Percentiles rank a stretch among this genome's conserved stretches.
Conservation (phyloP, 192 early-diverging fungal genomes). For the Backusella sp. region DNA sequence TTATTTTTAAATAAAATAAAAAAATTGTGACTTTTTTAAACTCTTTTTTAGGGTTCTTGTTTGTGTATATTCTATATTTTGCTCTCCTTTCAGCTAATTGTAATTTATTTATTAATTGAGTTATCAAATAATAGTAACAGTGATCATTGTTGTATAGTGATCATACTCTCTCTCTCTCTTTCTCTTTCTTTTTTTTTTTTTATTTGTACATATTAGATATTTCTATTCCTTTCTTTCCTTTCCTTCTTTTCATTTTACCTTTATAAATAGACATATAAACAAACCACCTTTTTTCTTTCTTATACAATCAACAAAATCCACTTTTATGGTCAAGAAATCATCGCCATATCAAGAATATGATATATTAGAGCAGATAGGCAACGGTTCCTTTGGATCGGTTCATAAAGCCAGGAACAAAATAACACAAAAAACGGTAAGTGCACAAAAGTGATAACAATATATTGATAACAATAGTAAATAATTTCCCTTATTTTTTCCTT, state of each 20-base stretch:
- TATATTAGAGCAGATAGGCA: constrained; percentile 70
- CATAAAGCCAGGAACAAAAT: constrained; percentile 60
- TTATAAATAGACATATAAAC: background rate
- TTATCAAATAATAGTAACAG: constrained; percentile 1
- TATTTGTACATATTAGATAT: background rate
- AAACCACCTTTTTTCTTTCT: background rate
- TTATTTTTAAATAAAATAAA: too few relatives aligned
- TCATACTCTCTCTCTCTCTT: background rate
- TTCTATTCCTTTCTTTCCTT: background rate
- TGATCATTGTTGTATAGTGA: background rate
- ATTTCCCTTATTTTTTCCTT: background rate
- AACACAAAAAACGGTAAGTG: constrained; percentile 66
- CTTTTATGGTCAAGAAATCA: constrained; percentile 20
- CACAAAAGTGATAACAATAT: background rate
- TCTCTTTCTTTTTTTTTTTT: constrained; percentile 1
- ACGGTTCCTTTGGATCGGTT: constrained; percentile 84
- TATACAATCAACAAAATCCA: background rate
- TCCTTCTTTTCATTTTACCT: background rate
- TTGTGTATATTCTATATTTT: background rate
- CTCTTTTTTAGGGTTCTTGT: background rate
- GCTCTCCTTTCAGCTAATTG: background rate
- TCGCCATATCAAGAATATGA: constrained; percentile 52
- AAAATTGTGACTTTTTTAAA: background rate
- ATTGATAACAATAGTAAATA: background rate
- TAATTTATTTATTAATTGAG: background rate